Evolutionary conservation across 2,329 filamentous ascomycete species (phyloP).

Genomic region (Escovopsis weberi): DNA sequence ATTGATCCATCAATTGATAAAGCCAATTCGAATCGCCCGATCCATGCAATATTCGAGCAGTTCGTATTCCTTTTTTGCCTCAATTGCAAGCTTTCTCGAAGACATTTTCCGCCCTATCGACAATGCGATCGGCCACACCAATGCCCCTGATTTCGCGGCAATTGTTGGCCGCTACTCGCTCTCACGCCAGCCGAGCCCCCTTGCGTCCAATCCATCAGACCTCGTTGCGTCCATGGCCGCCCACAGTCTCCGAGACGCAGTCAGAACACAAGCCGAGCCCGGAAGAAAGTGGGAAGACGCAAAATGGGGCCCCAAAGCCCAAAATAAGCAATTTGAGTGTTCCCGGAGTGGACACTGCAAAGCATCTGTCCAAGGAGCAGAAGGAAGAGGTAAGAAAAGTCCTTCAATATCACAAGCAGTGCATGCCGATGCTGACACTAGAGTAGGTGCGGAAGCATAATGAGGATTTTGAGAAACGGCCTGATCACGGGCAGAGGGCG

Average conservation of each 20-base stretch:
- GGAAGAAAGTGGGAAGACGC: not conserved
- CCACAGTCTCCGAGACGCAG: not conserved
- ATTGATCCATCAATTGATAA: not conserved
- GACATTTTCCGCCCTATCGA: not conserved
- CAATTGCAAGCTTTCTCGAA: not conserved
- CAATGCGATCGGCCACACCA: constrained; percentile 1
- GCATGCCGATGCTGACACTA: too few species aligned
- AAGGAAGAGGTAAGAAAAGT: constrained; percentile 35
- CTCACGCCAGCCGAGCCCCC: not conserved
- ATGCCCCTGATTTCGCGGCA: not conserved
- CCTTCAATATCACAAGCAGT: too few species aligned
- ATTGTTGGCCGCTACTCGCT: not conserved
- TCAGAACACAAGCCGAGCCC: not conserved
- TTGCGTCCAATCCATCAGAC: not conserved
- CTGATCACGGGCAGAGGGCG: constrained; percentile 30
- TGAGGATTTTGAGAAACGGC: constrained; percentile 37
- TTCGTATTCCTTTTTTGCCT: too few species aligned
- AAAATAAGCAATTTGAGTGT: constrained; percentile 37
- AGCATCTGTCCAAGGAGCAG: constrained; percentile 33
- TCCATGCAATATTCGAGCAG: not conserved
- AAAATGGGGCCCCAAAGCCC: constrained; percentile 27
- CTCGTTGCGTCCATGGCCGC: not conserved
- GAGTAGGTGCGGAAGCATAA: constrained; percentile 29
- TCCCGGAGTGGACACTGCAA: constrained; percentile 15
- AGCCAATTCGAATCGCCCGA: not conserved